Evolutionary conservation across 257 asterid species (phyloP), one percentile per base, ranked within the genome.

Genomic region (Perilla frutescens): DNA sequence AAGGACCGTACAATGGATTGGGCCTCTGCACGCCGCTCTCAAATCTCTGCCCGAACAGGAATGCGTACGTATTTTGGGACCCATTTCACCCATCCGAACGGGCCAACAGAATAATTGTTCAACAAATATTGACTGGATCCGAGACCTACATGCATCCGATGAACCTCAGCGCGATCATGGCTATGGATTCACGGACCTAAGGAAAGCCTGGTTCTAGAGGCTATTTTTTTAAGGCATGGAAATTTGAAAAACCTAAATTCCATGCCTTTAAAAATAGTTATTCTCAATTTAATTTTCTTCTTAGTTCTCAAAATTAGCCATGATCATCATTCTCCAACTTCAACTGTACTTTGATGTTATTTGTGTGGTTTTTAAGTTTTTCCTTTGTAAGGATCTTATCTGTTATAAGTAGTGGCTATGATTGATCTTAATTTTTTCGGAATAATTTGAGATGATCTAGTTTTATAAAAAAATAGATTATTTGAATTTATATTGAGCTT

Each of bases 1-100:
- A 94, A 65, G 99, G 98, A 20, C 97, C 93, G 7, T 90, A 82
- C 71, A 94, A 94, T 43, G 99, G 99, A 59, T 2, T 92, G 8
- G 99, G 99, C 5, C 87, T 91, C 0, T 94, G 99, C 83, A 90
- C 96, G 0, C 85, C 83, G 4, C 0, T 87, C 0, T 94, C 98
- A 3, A 87, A 88, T 76, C 37, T 94, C 48, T 94, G 99, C 66
- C 68, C 86, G 3, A 81, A 90, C 66, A 87, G 99, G 56, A 87
- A 86, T 43, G 31, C 58, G 2, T 86, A 90, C 8, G 98, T 84
- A 3, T 94, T 88, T 58, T 94, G 99, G 99, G 99, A 94, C 73
- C 64, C 93, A 15, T 91, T 86, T 36, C 99, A 94, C 64, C 99
- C 99, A 1, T 53, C 97, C 0, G 98, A 94, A 73, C 88, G 76